Evolutionary conservation across 2,329 filamentous ascomycete species (phyloP), one percentile per base, ranked within the genome.

Genomic region (Allantophomopsis lycopodina): DNA sequence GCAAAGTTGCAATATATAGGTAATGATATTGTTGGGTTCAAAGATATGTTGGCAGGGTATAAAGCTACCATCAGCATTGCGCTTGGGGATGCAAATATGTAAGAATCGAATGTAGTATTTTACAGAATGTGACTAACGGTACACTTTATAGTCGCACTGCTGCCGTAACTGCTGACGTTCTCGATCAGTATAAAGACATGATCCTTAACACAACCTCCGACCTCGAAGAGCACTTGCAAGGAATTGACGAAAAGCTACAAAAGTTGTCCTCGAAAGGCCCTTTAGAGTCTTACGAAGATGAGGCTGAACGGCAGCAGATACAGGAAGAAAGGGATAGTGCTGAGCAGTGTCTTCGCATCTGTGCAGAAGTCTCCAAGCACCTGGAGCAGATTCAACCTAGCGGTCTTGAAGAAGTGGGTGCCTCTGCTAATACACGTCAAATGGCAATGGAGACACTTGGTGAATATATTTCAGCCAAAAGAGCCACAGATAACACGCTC

Each of bases 1-100:
- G 59, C 61, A 4, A 62, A 54, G 47, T 45, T 67, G 35, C 58
- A 45, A 42, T 67, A 65, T 38, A 62, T 65, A 55, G 61, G 59
- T 20, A 57, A 64, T 34, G 54, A 64, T 43, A 60, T 67, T 35
- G 56, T 60, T 43, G 56, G 54, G 37, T 67, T 66, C 40, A 55
- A 52, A 32, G 47, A 55, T 16, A 45, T 61, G 32, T 44, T 68
- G 23, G 55, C 61, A 32, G 55, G 56, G 33, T 66, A 66, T 42
- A 65, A 63, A 43, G 49, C 55, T 36, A 63, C 59, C 20, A 60
- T 63, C 20, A 58, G 40, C 36, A 61, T 65, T 52, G 59, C 61
- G 14, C 55, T 66, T 16, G 56, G 52, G 8, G 54, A 63, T 46
- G 53, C 53, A 43, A 60, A 56, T 40, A 52, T 64, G 60, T 64